Base-by-base conservation (phyloP, 257 asterid genomes). In the Solanum medicagineum region DNA sequence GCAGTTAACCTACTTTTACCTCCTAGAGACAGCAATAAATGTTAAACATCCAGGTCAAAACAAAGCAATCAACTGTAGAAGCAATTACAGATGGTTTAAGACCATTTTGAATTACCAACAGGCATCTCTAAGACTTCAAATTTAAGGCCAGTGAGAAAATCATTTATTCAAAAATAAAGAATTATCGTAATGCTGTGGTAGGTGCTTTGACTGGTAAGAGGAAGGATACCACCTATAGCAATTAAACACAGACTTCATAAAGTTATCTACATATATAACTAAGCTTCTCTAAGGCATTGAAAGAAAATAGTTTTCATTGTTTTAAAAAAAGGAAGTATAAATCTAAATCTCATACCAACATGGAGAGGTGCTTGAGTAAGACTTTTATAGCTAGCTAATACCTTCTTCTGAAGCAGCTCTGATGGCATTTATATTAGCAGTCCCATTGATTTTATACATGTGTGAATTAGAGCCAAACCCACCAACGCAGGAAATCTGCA, bases 401-500 rank as follows among this genome's bases (percentile, higher is more conserved):
- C 99, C 99, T 92, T 92, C 95, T 87, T 93, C 98, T 47, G 97
- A 89, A 86, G 99, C 98, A 88, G 95, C 97, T 93, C 97, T 94
- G 84, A 97, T 92, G 79, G 98, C 99, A 89, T 95, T 93, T n/a
- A 97, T 92, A 89, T 97, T 97, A 69, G 98, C 98, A 84, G 98
- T 95, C 85, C 99, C 99, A 80, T 97, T 97, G 90, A 92, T 90
- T 90, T 94, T 97, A 90, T 97, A 97, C 99, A 97, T 97, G 83
- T 92, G 83, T 10, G 98, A 81, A 88, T 93, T 97, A 81, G 98
- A 95, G 87, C 99, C 99, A 87, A 97, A 95, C 44, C 99, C 99
- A 12, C 99, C 99, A 88, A 97, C 94, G 85, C 99, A 95, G 87
- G 99, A 95, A 83, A 97, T 94, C 99, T 97, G 93, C 89, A 90